These are phyloP conservation scores for Penicillium oxalicum DNA, from an alignment of 2,329 filamentous ascomycete genomes.

Conservation along the genomic window DNA sequence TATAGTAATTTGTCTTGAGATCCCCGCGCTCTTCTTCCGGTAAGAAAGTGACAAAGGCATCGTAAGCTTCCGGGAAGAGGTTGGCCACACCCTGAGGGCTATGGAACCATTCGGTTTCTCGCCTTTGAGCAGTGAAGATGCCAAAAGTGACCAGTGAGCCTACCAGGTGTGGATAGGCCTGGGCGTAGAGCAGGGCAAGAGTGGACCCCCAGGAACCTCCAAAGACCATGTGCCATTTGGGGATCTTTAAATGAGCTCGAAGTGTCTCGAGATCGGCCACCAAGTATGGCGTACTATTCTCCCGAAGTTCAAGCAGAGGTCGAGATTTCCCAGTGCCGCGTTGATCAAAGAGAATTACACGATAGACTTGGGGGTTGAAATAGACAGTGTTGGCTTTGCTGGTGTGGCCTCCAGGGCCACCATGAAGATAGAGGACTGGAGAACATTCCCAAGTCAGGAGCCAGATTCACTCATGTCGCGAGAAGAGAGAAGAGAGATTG, in stretches of 20 bases:
- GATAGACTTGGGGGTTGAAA: constrained; percentile 43
- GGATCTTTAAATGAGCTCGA: constrained; percentile 37
- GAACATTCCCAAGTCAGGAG: neutral
- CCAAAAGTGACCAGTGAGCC: constrained; percentile 40
- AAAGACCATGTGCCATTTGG: constrained; percentile 43
- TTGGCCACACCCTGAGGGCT: constrained; percentile 23
- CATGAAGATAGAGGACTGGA: constrained; percentile 40
- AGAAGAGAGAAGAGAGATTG: neutral
- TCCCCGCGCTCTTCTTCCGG: constrained; percentile 35
- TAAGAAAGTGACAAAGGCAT: constrained; percentile 32
- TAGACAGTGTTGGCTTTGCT: constrained; percentile 34
- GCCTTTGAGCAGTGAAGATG: constrained; percentile 32
- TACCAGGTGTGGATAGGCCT: constrained; percentile 37
- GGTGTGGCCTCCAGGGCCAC: constrained; percentile 39
- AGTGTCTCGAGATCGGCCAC: constrained; percentile 44
- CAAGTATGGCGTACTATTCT: constrained; percentile 44
- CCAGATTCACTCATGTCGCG: too few species aligned
- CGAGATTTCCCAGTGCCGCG: constrained; percentile 42
- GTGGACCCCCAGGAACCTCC: constrained; percentile 47
- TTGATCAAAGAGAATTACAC: constrained; percentile 45
- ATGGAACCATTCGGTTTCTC: constrained; percentile 36
- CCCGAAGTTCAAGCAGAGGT: constrained; percentile 35
- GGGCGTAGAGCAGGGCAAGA: constrained; percentile 41
- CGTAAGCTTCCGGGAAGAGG: constrained; percentile 38
- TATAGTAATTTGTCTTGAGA: constrained; percentile 36